Evolutionary conservation across 768 basidiomycete genomes (phyloP).

Genomic region (Lactifluus subvellereus): DNA sequence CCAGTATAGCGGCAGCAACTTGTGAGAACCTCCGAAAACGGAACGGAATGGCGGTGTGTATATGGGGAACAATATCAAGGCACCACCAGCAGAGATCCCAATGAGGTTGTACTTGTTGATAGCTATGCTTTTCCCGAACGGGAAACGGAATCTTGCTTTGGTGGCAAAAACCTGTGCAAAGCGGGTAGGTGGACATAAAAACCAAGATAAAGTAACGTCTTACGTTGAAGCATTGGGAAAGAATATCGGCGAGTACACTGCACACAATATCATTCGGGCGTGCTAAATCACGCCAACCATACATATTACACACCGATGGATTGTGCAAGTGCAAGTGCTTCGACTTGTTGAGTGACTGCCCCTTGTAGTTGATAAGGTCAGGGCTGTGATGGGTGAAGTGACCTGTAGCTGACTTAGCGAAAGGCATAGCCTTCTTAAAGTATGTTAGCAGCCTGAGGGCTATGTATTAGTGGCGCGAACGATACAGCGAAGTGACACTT

Average conservation of each 20-base stretch:
- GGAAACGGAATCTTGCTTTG: slow-evolving; percentile 55
- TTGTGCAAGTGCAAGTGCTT: slow-evolving; percentile 56
- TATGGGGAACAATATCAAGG: slow-evolving; percentile 60
- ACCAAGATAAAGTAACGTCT: slow-evolving; percentile 15
- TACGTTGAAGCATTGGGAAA: slow-evolving; percentile 66
- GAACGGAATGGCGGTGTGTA: slow-evolving; percentile 65
- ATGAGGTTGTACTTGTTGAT: slow-evolving; percentile 60
- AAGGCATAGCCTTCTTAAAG: slow-evolving; percentile 31
- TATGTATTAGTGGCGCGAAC: background rate
- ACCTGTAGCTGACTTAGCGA: slow-evolving; percentile 28
- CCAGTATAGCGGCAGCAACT: slow-evolving; percentile 60
- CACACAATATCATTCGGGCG: background rate
- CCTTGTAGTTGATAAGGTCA: slow-evolving; percentile 50
- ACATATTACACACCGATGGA: slow-evolving; percentile 42
- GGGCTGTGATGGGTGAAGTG: slow-evolving; percentile 47
- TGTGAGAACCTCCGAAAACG: slow-evolving; percentile 58
- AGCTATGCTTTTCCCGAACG: slow-evolving; percentile 52
- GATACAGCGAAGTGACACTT: slow-evolving; percentile 26
- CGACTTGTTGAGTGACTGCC: slow-evolving; percentile 45
- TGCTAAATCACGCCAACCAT: background rate
- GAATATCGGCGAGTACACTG: slow-evolving; percentile 60
- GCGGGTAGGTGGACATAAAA: background rate
- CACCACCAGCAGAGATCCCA: slow-evolving; percentile 56
- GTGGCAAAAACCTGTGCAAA: slow-evolving; percentile 52
- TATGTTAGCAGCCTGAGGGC: slow-evolving; percentile 48